Conservation (phyloP, 2,329 filamentous ascomycete genomes). For the Eurotiales sp. region DNA sequence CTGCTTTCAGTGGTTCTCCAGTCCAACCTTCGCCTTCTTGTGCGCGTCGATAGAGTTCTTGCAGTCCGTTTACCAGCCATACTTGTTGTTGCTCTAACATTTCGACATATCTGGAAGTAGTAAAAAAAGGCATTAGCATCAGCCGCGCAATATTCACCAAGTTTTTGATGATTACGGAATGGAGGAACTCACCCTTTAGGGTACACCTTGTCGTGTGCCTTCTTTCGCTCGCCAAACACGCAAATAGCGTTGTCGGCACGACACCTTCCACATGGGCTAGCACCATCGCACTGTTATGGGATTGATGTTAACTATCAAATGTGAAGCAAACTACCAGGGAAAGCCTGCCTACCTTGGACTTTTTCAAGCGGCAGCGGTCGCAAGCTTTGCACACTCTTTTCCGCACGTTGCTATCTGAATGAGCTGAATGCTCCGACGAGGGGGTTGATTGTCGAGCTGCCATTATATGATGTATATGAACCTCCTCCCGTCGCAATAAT, state of each 20-base stretch:
- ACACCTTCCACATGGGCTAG: slow-evolving; percentile 59
- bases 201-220: slow-evolving; percentile 64
- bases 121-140: not conserved
- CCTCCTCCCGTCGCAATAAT: not conserved
- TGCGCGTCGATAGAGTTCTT: slow-evolving; percentile 56
- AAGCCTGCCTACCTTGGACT: slow-evolving; percentile 58
- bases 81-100: slow-evolving; percentile 64
- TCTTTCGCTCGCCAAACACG: slow-evolving; percentile 63
- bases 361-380: slow-evolving; percentile 63
- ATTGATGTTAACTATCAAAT: not conserved
- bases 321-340: not conserved
- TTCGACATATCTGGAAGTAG: slow-evolving; percentile 54
- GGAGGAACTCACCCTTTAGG: slow-evolving; percentile 62
- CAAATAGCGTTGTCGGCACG: slow-evolving; percentile 63
- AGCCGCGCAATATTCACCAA: not conserved
- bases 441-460: slow-evolving; percentile 39
- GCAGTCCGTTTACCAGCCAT: slow-evolving; percentile 59
- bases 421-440: slow-evolving; percentile 34
- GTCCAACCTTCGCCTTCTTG: slow-evolving; percentile 54
- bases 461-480: slow-evolving; percentile 26
- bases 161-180: too few relatives aligned
- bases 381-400: slow-evolving; percentile 66
- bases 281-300: slow-evolving; percentile 56
- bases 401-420: slow-evolving; percentile 48
- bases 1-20: slow-evolving; percentile 50